A percentile compares a stretch with the other conserved stretches of the same genome.
phyloP scores from a whole-genome alignment of 345 rosid species.

The Eucalyptus sideroxylon region DNA sequence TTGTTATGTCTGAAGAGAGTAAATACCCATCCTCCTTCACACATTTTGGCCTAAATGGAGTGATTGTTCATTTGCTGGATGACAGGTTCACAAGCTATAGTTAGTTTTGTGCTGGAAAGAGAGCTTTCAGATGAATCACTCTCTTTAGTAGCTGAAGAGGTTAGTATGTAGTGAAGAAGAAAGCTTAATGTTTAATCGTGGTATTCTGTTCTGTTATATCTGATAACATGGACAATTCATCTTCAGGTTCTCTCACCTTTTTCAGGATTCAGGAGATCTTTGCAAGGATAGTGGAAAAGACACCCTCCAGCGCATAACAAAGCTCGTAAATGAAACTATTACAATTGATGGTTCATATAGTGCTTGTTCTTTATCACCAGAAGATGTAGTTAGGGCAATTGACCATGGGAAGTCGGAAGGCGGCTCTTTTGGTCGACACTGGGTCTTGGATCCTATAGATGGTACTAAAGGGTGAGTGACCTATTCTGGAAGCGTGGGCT shows the following conservation, averaged over 20 bases:
- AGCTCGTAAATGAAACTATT: constrained; percentile 71
- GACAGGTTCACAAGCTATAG: constrained; percentile 87
- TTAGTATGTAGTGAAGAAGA: not conserved
- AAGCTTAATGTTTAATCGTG: not conserved
- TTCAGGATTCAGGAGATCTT: constrained; percentile 80
- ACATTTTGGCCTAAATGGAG: not conserved
- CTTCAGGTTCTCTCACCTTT: not conserved
- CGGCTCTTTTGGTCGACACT: constrained; percentile 78
- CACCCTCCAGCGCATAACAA: constrained; percentile 54
- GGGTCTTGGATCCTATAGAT: constrained; percentile 98
- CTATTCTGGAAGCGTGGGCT: not conserved
- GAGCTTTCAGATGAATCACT: constrained; percentile 65
- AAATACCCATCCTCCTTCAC: not conserved
- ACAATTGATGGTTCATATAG: constrained; percentile 43
- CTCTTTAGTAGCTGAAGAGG: constrained; percentile 95
- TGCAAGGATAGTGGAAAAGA: constrained; percentile 53
- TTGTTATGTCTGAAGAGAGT: not conserved
- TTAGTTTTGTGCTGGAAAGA: constrained; percentile 61
- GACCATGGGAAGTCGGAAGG: constrained; percentile 86
- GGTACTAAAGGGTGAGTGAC: constrained; percentile 87
- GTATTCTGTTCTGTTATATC: not conserved
- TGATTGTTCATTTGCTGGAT: not conserved
- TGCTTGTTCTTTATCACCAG: constrained; percentile 37
- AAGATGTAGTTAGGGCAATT: constrained; percentile 63
- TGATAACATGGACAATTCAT: not conserved